Evolutionary conservation across 305 asterid genomes (phyloP).

Genomic region (Ilex paraguariensis): DNA sequence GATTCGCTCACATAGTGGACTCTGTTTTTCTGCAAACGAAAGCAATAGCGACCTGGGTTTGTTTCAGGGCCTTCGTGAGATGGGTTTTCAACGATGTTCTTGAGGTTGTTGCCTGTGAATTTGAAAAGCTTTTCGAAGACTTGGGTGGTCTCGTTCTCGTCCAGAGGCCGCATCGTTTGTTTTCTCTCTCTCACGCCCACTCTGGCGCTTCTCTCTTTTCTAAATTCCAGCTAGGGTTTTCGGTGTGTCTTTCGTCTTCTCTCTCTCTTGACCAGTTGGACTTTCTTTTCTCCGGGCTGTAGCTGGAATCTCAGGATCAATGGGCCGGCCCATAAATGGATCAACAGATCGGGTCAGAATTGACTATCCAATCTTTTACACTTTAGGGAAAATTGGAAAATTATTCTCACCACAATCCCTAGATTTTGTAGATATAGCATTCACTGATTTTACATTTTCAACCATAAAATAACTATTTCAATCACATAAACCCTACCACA

Average conservation of each 20-base stretch:
- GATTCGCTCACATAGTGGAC: conserved; percentile 86
- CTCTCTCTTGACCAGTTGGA: not conserved
- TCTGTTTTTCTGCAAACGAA: conserved; percentile 74
- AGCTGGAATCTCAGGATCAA: no score
- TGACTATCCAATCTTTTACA: not conserved
- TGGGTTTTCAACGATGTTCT: conserved; percentile 72
- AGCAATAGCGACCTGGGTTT: conserved; percentile 66
- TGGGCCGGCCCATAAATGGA: no score
- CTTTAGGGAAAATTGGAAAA: no score
- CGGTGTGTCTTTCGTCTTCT: not conserved
- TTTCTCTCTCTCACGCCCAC: not conserved
- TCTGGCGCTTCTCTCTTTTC: not conserved
- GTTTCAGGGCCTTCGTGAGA: conserved; percentile 79
- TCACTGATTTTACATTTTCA: not conserved
- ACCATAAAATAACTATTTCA: no score
- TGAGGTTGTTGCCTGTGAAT: conserved; percentile 75
- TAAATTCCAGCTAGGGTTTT: no score
- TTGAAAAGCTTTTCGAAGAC: conserved; percentile 19
- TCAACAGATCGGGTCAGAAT: not conserved
- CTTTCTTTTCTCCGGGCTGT: no score
- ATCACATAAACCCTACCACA: no score
- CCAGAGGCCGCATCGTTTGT: conserved; percentile 62
- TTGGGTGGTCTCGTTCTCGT: conserved; percentile 63
- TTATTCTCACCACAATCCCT: not conserved
- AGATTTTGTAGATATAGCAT: no score